phyloP scores from a whole-genome alignment of 1,284 basidiomycete genomes.

The Pyrrhoderma noxium region DNA sequence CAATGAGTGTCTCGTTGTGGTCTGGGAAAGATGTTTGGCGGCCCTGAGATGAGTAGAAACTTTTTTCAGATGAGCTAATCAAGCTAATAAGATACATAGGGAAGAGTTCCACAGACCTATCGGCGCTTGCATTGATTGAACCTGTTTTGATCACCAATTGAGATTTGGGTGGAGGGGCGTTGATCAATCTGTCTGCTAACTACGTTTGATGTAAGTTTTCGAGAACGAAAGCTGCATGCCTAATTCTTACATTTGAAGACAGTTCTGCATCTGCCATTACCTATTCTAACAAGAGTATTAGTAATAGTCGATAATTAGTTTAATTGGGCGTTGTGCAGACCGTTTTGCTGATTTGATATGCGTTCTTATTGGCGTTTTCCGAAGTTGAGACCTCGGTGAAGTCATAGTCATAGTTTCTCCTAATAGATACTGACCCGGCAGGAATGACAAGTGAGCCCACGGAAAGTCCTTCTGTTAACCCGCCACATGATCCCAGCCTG shows the following conservation, averaged over 20 bases:
- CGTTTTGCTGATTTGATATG: slow-evolving; percentile 67
- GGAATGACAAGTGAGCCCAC: slow-evolving; percentile 73
- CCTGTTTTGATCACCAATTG: slow-evolving; percentile 36
- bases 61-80: slow-evolving; percentile 25
- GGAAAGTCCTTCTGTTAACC: slow-evolving; percentile 52
- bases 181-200: slow-evolving; percentile 35
- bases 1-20: slow-evolving; percentile 60
- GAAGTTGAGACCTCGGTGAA: slow-evolving; percentile 39
- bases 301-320: slow-evolving; percentile 11
- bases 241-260: slow-evolving; percentile 36
- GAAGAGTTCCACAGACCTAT: slow-evolving; percentile 43
- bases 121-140: slow-evolving; percentile 65
- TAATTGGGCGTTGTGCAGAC: slow-evolving; percentile 32
- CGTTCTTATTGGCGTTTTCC: slow-evolving; percentile 30
- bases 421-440: slow-evolving; percentile 57
- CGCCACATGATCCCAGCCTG: slow-evolving; percentile 76
- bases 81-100: slow-evolving; percentile 14
- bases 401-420: slow-evolving; percentile 73
- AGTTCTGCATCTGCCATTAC: slow-evolving; percentile 48
- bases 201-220: slow-evolving; percentile 5
- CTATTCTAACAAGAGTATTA: slow-evolving; percentile 27
- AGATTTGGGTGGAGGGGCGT: slow-evolving; percentile 29
- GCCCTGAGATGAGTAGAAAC: slow-evolving; percentile 83
- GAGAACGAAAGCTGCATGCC: not conserved
- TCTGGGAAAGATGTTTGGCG: slow-evolving; percentile 75